Conservation (phyloP, 495 filamentous ascomycete species). For the Hypoxylon crocopeplum region DNA sequence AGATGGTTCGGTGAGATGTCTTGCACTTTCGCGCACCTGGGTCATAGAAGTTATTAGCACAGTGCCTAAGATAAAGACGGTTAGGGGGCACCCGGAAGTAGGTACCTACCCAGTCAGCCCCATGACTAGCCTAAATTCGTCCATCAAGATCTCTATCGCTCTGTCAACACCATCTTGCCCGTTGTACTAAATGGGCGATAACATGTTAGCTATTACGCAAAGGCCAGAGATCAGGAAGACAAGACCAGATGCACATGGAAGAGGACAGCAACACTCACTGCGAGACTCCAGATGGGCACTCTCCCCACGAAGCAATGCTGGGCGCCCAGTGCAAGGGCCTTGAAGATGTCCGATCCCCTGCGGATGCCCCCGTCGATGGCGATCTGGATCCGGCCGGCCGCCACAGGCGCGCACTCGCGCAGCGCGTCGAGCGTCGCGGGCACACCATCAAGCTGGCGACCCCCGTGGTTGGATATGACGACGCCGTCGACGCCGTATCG, state of each 20-base stretch:
- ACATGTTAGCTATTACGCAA: no score
- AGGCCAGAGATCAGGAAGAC: no score
- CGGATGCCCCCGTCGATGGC: constrained; percentile 48
- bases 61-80: no score
- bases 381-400: constrained; percentile 44
- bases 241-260: no score
- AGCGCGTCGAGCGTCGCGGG: constrained; percentile 54
- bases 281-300: constrained; percentile 50
- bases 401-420: constrained; percentile 49
- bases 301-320: constrained; percentile 48
- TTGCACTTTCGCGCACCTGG: no score
- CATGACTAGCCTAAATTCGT: constrained; percentile 61
- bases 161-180: constrained; percentile 50
- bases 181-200: constrained; percentile 41
- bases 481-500: constrained; percentile 45
- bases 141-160: constrained; percentile 51
- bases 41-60: no score
- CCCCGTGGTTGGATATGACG: constrained; percentile 54
- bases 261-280: no score
- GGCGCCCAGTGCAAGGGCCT: constrained; percentile 55
- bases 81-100: no score
- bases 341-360: constrained; percentile 52
- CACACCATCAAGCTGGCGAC: constrained; percentile 54
- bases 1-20: no score
- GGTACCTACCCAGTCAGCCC: constrained; percentile 55